phyloP scores from a whole-genome alignment of 2,329 filamentous ascomycete species.

The Paraphaeosphaeria sporulosa region DNA sequence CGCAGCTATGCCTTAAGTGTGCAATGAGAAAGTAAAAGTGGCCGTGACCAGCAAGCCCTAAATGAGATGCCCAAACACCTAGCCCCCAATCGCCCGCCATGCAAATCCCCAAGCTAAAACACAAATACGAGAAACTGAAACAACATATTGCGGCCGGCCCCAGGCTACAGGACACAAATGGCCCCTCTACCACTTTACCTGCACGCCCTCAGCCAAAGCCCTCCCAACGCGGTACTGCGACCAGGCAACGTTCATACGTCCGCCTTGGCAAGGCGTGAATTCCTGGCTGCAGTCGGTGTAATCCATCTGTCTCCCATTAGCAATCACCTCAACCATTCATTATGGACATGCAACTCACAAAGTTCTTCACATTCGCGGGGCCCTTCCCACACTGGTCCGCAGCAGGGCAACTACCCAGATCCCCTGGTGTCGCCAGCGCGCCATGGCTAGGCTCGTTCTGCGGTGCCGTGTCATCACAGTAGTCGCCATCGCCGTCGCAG shows the following conservation, averaged over 20 bases:
- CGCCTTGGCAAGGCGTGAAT: constrained; percentile 30
- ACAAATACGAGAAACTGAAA: constrained; percentile 1
- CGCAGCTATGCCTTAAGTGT: not conserved
- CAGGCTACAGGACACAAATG: not conserved
- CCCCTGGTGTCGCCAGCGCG: constrained; percentile 15
- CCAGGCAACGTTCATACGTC: constrained; percentile 23
- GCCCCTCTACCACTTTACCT: constrained; percentile 12
- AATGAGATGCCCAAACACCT: not conserved
- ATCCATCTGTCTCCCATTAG: constrained; percentile 22
- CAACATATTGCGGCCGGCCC: not conserved
- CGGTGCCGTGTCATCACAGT: constrained; percentile 39
- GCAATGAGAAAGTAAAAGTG: not conserved
- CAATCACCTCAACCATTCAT: no score
- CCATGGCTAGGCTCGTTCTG: constrained; percentile 28
- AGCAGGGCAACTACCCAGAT: constrained; percentile 25
- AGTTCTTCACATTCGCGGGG: constrained; percentile 27
- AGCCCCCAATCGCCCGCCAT: constrained; percentile 3
- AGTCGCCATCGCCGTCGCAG: constrained; percentile 32
- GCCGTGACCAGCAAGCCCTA: not conserved
- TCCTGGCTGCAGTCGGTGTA: constrained; percentile 28
- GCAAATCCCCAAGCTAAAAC: not conserved
- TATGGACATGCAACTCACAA: constrained; percentile 17
- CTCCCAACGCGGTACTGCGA: constrained; percentile 16
- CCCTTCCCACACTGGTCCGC: constrained; percentile 20
- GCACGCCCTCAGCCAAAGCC: constrained; percentile 20